These are phyloP conservation scores for Cryphonectria japonica DNA, from an alignment of 2,329 filamentous ascomycete species.

Conservation along the genomic window DNA sequence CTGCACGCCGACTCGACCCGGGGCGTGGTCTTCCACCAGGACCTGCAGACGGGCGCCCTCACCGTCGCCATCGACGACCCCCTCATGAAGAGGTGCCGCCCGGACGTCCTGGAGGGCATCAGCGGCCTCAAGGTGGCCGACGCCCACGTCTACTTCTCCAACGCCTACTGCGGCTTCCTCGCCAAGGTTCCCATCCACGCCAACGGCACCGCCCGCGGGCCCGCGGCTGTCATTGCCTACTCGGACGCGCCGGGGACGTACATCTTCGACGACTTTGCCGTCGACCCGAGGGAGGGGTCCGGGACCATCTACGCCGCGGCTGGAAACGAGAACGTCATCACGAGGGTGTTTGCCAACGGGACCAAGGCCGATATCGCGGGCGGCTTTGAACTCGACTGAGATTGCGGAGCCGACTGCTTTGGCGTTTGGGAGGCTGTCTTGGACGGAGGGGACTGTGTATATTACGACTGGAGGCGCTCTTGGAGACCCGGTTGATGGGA, in stretches of 20 bases:
- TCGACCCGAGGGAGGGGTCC: neutral
- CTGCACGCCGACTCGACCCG: neutral
- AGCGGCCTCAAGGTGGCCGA: neutral
- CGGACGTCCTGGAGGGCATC: neutral
- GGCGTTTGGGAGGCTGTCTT: neutral
- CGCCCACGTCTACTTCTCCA: neutral
- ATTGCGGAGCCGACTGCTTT: neutral
- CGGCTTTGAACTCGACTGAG: neutral
- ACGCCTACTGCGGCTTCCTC: neutral
- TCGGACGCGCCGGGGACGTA: neutral
- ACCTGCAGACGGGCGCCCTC: neutral
- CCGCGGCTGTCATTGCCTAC: neutral
- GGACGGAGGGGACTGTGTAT: neutral
- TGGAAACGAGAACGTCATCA: neutral
- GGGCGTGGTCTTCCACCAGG: slow-evolving; percentile 1
- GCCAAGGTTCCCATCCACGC: neutral
- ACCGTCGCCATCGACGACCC: neutral
- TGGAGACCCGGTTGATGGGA: neutral
- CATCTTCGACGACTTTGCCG: neutral
- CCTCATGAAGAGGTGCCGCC: neutral
- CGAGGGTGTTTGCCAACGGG: neutral
- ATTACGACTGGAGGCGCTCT: neutral
- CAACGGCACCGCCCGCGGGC: neutral
- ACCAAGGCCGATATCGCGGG: neutral
- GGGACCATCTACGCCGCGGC: neutral